Percentiles rank a stretch among this genome's conserved stretches.
Evolutionary conservation across 805 yeast species (phyloP).

Genomic region (Nakazawaea siamensis): DNA sequence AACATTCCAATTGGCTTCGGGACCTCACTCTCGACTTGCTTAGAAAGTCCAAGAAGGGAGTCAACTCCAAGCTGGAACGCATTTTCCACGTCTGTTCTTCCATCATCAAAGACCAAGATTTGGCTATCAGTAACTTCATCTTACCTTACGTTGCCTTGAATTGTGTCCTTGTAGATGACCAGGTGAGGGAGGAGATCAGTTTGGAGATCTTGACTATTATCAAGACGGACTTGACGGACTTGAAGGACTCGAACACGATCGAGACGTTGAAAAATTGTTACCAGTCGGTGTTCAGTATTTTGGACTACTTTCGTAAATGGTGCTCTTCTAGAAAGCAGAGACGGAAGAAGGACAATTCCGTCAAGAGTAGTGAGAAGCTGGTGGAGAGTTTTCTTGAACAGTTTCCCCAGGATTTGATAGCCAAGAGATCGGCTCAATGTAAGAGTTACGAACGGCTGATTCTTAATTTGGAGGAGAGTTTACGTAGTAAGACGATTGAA

Average conservation of each 20-base stretch:
- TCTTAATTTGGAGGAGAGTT: slow-evolving; percentile 73
- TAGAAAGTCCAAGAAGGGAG: slow-evolving; percentile 24
- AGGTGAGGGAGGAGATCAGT: slow-evolving; percentile 34
- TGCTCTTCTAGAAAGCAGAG: slow-evolving; percentile 29
- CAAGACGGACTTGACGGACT: slow-evolving; percentile 31
- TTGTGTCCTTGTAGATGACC: slow-evolving; percentile 39
- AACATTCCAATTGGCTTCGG: slow-evolving; percentile 66
- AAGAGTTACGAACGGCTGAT: slow-evolving; percentile 84
- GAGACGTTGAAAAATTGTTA: slow-evolving; percentile 60
- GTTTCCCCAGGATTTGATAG: slow-evolving; percentile 65
- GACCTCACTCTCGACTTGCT: slow-evolving; percentile 61
- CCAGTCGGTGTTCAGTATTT: slow-evolving; percentile 64
- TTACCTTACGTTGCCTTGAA: slow-evolving; percentile 72
- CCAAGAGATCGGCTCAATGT: slow-evolving; percentile 72
- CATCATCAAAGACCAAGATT: slow-evolving; percentile 61
- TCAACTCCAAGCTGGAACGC: slow-evolving; percentile 23
- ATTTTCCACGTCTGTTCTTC: slow-evolving; percentile 59
- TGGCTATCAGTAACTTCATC: slow-evolving; percentile 58
- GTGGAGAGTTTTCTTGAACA: slow-evolving; percentile 40
- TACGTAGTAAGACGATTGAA: slow-evolving; percentile 29
- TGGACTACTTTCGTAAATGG: slow-evolving; percentile 86
- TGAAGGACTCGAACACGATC: slow-evolving; percentile 41
- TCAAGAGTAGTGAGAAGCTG: slow-evolving; percentile 23
- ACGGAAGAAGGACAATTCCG: slow-evolving; percentile 17
- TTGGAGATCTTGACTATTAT: slow-evolving; percentile 57